Percentiles rank a stretch among this genome's conserved stretches.
Conservation (phyloP, 2,329 filamentous ascomycete species). For the Colletotrichum spinosum region DNA sequence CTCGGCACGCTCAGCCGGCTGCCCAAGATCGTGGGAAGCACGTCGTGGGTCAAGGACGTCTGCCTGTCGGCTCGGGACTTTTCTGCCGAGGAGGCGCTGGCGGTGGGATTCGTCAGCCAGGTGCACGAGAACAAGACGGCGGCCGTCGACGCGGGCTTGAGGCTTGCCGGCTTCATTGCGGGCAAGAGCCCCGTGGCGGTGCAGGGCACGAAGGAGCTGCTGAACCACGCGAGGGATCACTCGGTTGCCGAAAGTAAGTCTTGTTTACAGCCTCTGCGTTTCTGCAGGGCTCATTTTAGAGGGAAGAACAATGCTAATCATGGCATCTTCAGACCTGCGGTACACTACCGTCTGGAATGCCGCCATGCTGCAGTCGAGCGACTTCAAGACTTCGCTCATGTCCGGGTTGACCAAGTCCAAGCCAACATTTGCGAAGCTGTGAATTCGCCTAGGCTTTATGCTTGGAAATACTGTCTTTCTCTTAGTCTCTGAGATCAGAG, state of each 20-base stretch:
- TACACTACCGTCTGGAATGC: conserved; percentile 93
- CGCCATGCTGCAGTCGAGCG: conserved; percentile 82
- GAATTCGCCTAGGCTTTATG: conserved; percentile 27
- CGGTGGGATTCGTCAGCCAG: conserved; percentile 76
- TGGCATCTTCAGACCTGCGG: conserved; percentile 67
- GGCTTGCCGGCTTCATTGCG: conserved; percentile 74
- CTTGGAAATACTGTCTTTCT: no score
- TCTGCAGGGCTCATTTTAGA: not conserved
- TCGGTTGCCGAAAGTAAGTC: conserved; percentile 77
- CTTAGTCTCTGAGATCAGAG: not conserved
- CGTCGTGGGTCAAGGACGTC: conserved; percentile 85
- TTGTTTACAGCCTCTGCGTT: conserved; percentile 39
- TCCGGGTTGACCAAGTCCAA: conserved; percentile 83
- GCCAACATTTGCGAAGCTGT: conserved; percentile 88
- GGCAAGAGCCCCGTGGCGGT: conserved; percentile 89
- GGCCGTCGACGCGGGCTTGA: conserved; percentile 71
- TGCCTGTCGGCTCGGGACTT: conserved; percentile 79
- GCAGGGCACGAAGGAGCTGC: conserved; percentile 86
- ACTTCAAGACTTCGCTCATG: conserved; percentile 79
- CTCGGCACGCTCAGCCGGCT: conserved; percentile 80
- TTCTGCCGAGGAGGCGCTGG: conserved; percentile 73
- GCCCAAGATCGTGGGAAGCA: conserved; percentile 77
- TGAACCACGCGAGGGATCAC: conserved; percentile 86
- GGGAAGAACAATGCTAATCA: conserved; percentile 5
- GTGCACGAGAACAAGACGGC: conserved; percentile 73